phyloP scores from a whole-genome alignment of 306 rosid species.

The Quercus bicolor region DNA sequence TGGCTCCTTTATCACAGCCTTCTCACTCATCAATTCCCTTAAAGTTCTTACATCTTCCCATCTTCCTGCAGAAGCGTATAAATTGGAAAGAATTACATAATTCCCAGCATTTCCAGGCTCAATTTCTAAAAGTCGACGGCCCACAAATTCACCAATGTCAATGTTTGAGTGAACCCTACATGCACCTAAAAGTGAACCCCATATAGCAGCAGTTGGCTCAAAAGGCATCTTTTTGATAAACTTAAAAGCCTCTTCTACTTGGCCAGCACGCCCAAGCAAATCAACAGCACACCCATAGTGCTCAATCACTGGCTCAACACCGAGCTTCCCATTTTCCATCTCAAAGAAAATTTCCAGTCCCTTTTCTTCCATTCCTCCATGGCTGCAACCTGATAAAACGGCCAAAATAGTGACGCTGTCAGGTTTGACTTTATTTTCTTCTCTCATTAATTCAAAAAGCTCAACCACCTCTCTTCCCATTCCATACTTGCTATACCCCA shows the following conservation, averaged over 20 bases:
- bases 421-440: slow-evolving; percentile 62
- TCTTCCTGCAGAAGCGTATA: slow-evolving; percentile 79
- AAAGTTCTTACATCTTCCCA: slow-evolving; percentile 74
- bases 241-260: slow-evolving; percentile 60
- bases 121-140: slow-evolving; percentile 57
- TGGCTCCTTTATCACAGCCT: slow-evolving; percentile 67
- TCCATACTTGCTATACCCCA: slow-evolving; percentile 88
- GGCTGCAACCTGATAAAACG: slow-evolving; percentile 88
- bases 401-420: slow-evolving; percentile 75
- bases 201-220: slow-evolving; percentile 77
- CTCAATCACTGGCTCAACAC: slow-evolving; percentile 58
- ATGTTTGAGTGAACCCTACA: slow-evolving; percentile 69
- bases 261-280: slow-evolving; percentile 83
- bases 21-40: slow-evolving; percentile 66
- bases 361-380: slow-evolving; percentile 68
- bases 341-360: slow-evolving; percentile 67
- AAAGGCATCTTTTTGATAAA: slow-evolving; percentile 55
- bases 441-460: slow-evolving; percentile 63
- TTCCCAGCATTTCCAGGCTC: slow-evolving; percentile 89
- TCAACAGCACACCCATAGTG: slow-evolving; percentile 88
- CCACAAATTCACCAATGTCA: slow-evolving; percentile 64
- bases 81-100: slow-evolving; percentile 77
- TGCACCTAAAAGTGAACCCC: slow-evolving; percentile 86
- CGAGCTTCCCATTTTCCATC: slow-evolving; percentile 48
- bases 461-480: slow-evolving; percentile 76